phyloP scores from a whole-genome alignment of 257 asterid species.

The Scutellaria galericulata region DNA sequence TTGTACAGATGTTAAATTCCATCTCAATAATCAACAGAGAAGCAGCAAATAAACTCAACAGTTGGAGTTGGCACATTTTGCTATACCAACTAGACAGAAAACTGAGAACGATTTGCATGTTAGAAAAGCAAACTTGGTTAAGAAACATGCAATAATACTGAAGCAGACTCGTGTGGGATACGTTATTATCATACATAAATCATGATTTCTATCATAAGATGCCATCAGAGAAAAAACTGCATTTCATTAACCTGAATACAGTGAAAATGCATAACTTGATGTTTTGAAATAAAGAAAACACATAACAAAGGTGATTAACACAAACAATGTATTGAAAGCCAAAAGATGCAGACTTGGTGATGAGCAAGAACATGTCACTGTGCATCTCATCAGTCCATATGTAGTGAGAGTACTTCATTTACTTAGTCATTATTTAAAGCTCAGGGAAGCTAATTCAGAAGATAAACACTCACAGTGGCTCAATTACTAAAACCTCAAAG shows the following conservation, averaged over 20 bases:
- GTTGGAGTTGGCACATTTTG: no score
- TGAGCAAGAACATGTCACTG: not conserved
- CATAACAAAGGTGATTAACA: not conserved
- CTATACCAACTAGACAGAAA: no score
- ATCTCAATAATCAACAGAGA: constrained; percentile 17
- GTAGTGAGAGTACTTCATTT: not conserved
- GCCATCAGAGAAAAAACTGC: not conserved
- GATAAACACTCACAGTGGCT: not conserved
- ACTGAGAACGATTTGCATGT: not conserved
- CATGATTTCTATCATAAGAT: not conserved
- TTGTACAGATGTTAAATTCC: not conserved
- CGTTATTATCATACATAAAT: not conserved
- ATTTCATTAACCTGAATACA: not conserved
- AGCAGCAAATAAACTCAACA: not conserved
- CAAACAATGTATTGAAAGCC: not conserved
- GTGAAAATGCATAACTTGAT: not conserved
- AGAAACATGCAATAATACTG: not conserved
- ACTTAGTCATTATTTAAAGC: not conserved
- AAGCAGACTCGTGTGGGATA: constrained; percentile 20
- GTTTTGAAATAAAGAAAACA: not conserved
- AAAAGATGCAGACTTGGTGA: not conserved
- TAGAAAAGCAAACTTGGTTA: not conserved
- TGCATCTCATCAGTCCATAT: not conserved
- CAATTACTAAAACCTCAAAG: not conserved
- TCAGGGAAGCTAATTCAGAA: not conserved